phyloP scores from a whole-genome alignment of 2,329 filamentous ascomycete species.

The Esteya vermicola region DNA sequence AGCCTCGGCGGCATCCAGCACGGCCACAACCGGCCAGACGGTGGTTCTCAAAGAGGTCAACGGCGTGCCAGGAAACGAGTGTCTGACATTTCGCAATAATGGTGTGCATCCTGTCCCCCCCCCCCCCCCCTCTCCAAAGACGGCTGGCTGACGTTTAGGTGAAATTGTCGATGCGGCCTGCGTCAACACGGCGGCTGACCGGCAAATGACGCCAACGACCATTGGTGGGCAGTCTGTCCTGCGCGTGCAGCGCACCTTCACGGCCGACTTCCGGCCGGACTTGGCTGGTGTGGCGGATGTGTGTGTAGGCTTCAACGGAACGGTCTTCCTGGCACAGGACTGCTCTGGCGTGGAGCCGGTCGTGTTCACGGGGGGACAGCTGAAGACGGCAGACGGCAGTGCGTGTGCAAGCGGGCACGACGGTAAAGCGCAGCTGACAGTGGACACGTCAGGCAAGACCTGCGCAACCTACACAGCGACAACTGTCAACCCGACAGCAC shows the following conservation, averaged over 20 bases:
- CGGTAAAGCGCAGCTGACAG: constrained; percentile 16
- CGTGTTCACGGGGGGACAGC: constrained; percentile 14
- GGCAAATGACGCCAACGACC: constrained; percentile 23
- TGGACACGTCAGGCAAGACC: constrained; percentile 13
- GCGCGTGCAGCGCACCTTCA: constrained; percentile 22
- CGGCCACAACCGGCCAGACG: constrained; percentile 10
- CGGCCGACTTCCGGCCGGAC: constrained; percentile 22
- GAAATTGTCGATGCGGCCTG: constrained; percentile 23
- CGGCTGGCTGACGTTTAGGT: constrained; percentile 12
- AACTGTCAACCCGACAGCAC: constrained; percentile 7
- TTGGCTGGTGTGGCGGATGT: constrained; percentile 20
- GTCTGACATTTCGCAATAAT: constrained; percentile 27
- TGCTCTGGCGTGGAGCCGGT: constrained; percentile 16
- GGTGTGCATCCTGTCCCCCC: constrained; percentile 11
- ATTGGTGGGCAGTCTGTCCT: constrained; percentile 18
- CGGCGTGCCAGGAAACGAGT: constrained; percentile 21
- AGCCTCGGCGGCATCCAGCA: neutral
- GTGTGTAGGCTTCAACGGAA: constrained; percentile 25
- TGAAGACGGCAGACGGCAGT: constrained; percentile 14
- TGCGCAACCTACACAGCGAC: constrained; percentile 19
- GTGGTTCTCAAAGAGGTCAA: constrained; percentile 23
- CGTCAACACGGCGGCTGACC: constrained; percentile 19
- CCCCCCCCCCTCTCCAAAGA: too few relatives aligned
- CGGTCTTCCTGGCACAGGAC: constrained; percentile 21
- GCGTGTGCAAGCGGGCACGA: constrained; percentile 22